These are phyloP conservation scores for Pseudogymnoascus sp. DNA, from an alignment of 2,329 filamentous ascomycete genomes.

Conservation along the genomic window DNA sequence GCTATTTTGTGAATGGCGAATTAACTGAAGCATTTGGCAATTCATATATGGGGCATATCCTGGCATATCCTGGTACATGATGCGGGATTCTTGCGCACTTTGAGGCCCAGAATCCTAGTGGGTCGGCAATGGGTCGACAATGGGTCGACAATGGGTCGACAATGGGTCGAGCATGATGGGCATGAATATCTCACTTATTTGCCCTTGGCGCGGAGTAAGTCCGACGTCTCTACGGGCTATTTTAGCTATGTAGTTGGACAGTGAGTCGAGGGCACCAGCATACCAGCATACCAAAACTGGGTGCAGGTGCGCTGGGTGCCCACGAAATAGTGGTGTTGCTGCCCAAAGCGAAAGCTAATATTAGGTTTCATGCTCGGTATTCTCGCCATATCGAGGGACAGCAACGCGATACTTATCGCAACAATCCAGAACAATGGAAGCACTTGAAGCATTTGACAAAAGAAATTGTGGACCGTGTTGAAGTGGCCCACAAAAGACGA, in stretches of 20 bases:
- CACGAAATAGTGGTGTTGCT: conserved; percentile 5
- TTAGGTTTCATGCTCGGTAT: conserved; percentile 2
- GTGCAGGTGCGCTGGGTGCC: neutral
- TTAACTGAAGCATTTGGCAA: conserved; percentile 2
- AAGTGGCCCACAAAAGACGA: conserved; percentile 52
- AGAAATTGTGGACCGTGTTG: conserved; percentile 51
- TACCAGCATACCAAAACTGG: neutral
- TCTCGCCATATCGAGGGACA: neutral
- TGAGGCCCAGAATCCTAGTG: neutral
- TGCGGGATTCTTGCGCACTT: conserved; percentile 2
- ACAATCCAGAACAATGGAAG: conserved; percentile 3
- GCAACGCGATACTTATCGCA: conserved; percentile 6
- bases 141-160: conserved; percentile 3
- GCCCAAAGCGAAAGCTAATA: conserved; percentile 1
- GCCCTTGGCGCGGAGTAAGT: conserved; percentile 2
- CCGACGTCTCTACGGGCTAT: conserved; percentile 6
- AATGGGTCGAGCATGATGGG: neutral
- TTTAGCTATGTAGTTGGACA: conserved; percentile 4
- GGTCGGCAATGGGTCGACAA: neutral
- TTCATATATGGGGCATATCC: neutral
- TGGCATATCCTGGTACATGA: neutral
- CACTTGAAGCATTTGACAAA: conserved; percentile 20
- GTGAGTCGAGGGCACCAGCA: neutral
- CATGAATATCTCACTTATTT: conserved; percentile 5
- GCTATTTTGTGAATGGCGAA: conserved; percentile 1